phyloP scores from a whole-genome alignment of 2,329 filamentous ascomycete genomes.

The Rachicladosporium sp. region DNA sequence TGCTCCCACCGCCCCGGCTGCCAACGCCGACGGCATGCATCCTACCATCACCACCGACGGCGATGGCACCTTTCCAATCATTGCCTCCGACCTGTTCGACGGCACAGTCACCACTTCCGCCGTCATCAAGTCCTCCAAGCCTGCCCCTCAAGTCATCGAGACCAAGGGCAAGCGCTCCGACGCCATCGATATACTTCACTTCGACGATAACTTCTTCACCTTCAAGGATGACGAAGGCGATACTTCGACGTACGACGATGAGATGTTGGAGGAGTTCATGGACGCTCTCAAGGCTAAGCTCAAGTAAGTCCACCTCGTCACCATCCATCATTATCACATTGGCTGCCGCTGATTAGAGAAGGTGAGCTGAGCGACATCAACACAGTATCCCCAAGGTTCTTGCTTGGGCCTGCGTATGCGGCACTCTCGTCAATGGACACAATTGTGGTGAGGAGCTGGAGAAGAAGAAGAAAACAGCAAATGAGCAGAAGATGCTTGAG shows the following conservation, averaged over 20 bases:
- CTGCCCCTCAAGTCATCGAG: background rate
- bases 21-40: too few relatives aligned
- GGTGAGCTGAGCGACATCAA: background rate
- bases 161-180: slow-evolving; percentile 13
- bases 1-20: too few relatives aligned
- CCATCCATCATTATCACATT: background rate
- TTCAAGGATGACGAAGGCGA: slow-evolving; percentile 15
- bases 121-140: background rate
- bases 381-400: slow-evolving; percentile 1
- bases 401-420: slow-evolving; percentile 18
- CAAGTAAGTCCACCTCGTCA: slow-evolving; percentile 17
- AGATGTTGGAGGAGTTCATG: slow-evolving; percentile 16
- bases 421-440: slow-evolving; percentile 10
- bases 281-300: slow-evolving; percentile 17
- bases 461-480: background rate
- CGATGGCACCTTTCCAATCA: too few relatives aligned
- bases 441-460: slow-evolving; percentile 8
- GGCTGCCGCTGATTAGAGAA: too few relatives aligned
- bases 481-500: background rate
- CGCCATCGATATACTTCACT: slow-evolving; percentile 18
- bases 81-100: too few relatives aligned
- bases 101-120: too few relatives aligned
- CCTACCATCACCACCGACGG: too few relatives aligned
- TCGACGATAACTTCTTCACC: slow-evolving; percentile 17
- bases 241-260: slow-evolving; percentile 10